Conservation (phyloP, 148 eudicot species). For the Rhododendron molle region DNA sequence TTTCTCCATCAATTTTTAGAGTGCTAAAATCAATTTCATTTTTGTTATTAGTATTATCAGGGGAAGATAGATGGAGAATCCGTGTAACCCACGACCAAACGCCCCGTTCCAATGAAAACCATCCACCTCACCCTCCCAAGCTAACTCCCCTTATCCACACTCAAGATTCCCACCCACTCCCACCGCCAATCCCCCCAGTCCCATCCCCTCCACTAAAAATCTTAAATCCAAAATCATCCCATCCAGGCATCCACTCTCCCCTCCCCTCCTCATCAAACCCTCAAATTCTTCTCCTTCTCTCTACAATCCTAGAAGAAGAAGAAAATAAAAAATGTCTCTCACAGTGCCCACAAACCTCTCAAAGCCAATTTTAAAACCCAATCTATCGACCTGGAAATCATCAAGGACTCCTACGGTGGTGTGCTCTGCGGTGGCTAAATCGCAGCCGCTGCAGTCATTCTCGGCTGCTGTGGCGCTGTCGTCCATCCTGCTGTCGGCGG, state of each 20-base stretch:
- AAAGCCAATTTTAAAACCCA: slow-evolving; percentile 35
- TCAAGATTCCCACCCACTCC: not conserved
- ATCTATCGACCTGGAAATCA: slow-evolving; percentile 11
- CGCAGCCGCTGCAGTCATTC: slow-evolving; percentile 32
- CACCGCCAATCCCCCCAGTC: slow-evolving; percentile 23
- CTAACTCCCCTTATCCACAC: slow-evolving; percentile 33
- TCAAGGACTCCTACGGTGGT: slow-evolving; percentile 6
- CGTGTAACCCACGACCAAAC: not conserved
- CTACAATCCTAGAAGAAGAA: not conserved
- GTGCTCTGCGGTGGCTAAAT: slow-evolving; percentile 16
- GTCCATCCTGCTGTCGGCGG: slow-evolving; percentile 49
- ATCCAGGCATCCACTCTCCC: slow-evolving; percentile 5
- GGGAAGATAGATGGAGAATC: slow-evolving; percentile 22
- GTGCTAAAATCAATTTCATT: too few species aligned
- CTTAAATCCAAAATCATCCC: slow-evolving; percentile 15
- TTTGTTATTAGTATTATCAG: not conserved
- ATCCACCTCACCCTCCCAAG: slow-evolving; percentile 40
- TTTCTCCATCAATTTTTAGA: too few species aligned
- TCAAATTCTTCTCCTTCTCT: not conserved
- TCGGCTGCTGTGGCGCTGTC: slow-evolving; percentile 83
- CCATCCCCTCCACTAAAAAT: not conserved
- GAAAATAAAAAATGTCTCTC: slow-evolving; percentile 46
- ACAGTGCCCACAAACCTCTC: slow-evolving; percentile 71
- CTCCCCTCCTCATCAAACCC: not conserved
- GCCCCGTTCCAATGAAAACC: slow-evolving; percentile 32